Conservation (phyloP, 441 rosid genomes). For the Gossypium gossypioides region DNA sequence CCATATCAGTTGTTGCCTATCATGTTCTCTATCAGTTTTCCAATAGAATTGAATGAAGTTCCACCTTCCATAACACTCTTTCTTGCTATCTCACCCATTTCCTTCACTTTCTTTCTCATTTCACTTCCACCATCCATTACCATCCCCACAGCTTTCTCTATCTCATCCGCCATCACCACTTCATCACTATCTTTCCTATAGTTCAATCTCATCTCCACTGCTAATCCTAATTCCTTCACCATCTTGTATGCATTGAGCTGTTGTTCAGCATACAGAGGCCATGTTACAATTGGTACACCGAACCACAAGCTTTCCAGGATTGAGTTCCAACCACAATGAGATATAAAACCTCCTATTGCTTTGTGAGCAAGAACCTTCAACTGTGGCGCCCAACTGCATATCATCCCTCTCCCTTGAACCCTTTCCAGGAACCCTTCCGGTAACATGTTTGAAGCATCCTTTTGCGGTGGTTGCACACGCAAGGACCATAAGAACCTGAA, state of each 20-base stretch:
- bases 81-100: constrained; percentile 26
- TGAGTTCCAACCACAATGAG: constrained; percentile 55
- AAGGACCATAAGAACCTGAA: constrained; percentile 37
- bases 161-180: constrained; percentile 27
- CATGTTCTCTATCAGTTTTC: constrained; percentile 23
- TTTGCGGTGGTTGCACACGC: constrained; percentile 8
- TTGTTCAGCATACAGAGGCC: constrained; percentile 49
- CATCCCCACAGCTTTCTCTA: constrained; percentile 21
- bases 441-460: constrained; percentile 12
- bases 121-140: constrained; percentile 23
- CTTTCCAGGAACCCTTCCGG: constrained; percentile 39
- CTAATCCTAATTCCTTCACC: constrained; percentile 33
- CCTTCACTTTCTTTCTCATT: constrained; percentile 30
- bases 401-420: constrained; percentile 29
- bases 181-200: constrained; percentile 7
- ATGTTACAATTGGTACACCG: constrained; percentile 42
- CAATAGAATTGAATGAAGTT: constrained; percentile 27
- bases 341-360: constrained; percentile 38
- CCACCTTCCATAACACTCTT: constrained; percentile 30
- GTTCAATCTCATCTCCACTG: constrained; percentile 37
- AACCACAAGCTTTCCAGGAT: constrained; percentile 40
- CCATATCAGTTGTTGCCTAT: constrained; percentile 1
- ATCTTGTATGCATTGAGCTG: constrained; percentile 37
- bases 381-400: constrained; percentile 46
- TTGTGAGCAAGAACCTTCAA: constrained; percentile 33